Percentiles rank a stretch among this genome's conserved stretches.
phyloP scores from a whole-genome alignment of 192 early-diverging fungal genomes.

The Podila minutissima region DNA sequence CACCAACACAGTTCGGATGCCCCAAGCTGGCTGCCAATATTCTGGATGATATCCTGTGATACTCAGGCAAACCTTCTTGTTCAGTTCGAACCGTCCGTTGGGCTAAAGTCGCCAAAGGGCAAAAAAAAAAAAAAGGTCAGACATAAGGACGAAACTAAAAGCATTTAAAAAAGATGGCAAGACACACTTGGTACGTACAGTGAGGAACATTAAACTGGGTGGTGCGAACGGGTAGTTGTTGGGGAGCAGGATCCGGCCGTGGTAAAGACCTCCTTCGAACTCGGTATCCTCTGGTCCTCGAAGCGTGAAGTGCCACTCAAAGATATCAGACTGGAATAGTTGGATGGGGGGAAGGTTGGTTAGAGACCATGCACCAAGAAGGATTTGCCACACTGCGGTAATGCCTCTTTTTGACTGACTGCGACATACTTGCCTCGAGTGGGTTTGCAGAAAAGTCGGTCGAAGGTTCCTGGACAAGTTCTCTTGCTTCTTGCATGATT shows the following conservation, averaged over 20 bases:
- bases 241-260: slow-evolving; percentile 93
- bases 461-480: slow-evolving; percentile 73
- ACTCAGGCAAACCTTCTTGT: slow-evolving; percentile 95
- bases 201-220: slow-evolving; percentile 80
- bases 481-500: slow-evolving; percentile 81
- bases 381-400: neutral
- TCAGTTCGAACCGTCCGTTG: slow-evolving; percentile 89
- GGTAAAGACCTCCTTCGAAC: slow-evolving; percentile 88
- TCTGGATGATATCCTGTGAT: slow-evolving; percentile 96
- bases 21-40: slow-evolving; percentile 98
- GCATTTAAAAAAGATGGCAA: neutral
- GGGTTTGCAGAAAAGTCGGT: slow-evolving; percentile 81
- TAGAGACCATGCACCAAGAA: neutral
- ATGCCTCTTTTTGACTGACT: neutral
- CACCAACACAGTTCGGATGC: slow-evolving; percentile 89
- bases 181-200: slow-evolving; percentile 51
- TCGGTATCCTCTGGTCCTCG: slow-evolving; percentile 88
- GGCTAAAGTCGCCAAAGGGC: slow-evolving; percentile 42
- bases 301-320: slow-evolving; percentile 98
- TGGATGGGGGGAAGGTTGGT: neutral
- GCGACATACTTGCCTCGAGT: slow-evolving; percentile 58
- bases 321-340: slow-evolving; percentile 79
- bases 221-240: slow-evolving; percentile 96
- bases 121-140: no score
- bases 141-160: no score